phyloP scores from a whole-genome alignment of 2,329 filamentous ascomycete species.

The Verticillium nonalfalfae region DNA sequence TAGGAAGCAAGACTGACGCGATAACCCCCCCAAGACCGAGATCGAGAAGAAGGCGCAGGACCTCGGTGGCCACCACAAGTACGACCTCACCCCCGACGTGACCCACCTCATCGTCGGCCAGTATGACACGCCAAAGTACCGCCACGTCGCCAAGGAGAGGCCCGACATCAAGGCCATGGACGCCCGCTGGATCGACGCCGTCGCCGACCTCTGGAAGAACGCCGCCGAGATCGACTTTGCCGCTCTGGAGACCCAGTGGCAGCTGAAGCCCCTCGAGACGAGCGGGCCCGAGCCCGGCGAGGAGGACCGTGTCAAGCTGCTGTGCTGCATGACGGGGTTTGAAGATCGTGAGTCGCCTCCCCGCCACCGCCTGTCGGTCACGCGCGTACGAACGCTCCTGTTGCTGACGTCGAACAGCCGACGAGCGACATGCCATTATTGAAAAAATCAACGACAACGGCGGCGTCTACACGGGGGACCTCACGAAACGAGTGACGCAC shows the following conservation, averaged over 20 bases:
- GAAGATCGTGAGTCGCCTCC: slow-evolving; percentile 33
- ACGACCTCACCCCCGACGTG: slow-evolving; percentile 91
- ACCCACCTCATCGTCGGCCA: slow-evolving; percentile 91
- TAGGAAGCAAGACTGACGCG: not conserved
- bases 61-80: slow-evolving; percentile 82
- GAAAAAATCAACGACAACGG: slow-evolving; percentile 63
- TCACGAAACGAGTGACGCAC: slow-evolving; percentile 82
- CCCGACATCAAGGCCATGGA: slow-evolving; percentile 79
- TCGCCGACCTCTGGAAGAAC: slow-evolving; percentile 73
- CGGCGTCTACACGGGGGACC: slow-evolving; percentile 78
- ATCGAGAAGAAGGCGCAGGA: slow-evolving; percentile 62
- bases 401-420: slow-evolving; percentile 32
- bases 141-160: slow-evolving; percentile 85
- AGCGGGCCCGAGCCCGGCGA: slow-evolving; percentile 33
- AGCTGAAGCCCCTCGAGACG: slow-evolving; percentile 56
- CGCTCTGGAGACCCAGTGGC: slow-evolving; percentile 60
- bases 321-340: slow-evolving; percentile 52
- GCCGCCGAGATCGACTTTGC: slow-evolving; percentile 69
- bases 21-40: slow-evolving; percentile 30
- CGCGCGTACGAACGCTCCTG: not conserved
- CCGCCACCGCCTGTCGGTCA: too few relatives aligned
- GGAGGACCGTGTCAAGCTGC: slow-evolving; percentile 31
- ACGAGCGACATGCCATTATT: slow-evolving; percentile 65
- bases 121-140: slow-evolving; percentile 88
- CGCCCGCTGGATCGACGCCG: slow-evolving; percentile 76